Evolutionary conservation across 2,329 filamentous ascomycete genomes (phyloP).

Genomic region (Pseudogymnoascus sp.): DNA sequence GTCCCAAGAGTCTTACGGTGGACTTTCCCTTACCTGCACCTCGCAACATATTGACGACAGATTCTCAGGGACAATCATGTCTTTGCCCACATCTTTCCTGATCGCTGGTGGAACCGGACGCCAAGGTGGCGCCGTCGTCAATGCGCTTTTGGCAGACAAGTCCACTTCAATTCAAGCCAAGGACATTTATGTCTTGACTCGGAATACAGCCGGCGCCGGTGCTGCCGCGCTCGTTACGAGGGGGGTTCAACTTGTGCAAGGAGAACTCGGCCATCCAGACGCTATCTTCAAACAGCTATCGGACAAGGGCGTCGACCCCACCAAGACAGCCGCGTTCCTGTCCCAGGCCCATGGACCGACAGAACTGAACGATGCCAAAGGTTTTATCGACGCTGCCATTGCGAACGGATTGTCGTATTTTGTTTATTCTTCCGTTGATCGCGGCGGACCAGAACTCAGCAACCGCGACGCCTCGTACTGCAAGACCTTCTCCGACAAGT

Average conservation of each 20-base stretch:
- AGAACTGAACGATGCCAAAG: slow-evolving; percentile 42
- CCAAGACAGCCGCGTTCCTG: slow-evolving; percentile 43
- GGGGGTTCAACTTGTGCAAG: slow-evolving; percentile 46
- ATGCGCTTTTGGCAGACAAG: slow-evolving; percentile 30
- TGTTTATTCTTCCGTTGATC: slow-evolving; percentile 50
- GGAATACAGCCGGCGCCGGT: slow-evolving; percentile 38
- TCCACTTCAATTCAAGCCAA: slow-evolving; percentile 23
- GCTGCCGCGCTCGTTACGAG: slow-evolving; percentile 40
- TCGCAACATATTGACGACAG: not conserved
- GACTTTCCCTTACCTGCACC: not conserved
- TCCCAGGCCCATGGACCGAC: slow-evolving; percentile 23
- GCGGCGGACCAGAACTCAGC: slow-evolving; percentile 38
- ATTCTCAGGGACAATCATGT: not conserved
- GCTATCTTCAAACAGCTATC: slow-evolving; percentile 37
- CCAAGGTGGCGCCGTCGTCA: slow-evolving; percentile 38
- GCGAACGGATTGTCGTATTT: slow-evolving; percentile 44
- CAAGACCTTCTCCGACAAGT: slow-evolving; percentile 47
- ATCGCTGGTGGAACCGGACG: slow-evolving; percentile 41
- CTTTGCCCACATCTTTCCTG: slow-evolving; percentile 20
- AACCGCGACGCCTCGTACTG: slow-evolving; percentile 39
- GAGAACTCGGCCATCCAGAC: slow-evolving; percentile 44
- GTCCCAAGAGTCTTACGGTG: not conserved
- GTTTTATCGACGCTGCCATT: slow-evolving; percentile 42
- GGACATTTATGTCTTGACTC: slow-evolving; percentile 51
- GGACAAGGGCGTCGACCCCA: slow-evolving; percentile 38